These are phyloP conservation scores for Coemansia sp. DNA, from an alignment of 192 early-diverging fungal species.

Conservation along the genomic window DNA sequence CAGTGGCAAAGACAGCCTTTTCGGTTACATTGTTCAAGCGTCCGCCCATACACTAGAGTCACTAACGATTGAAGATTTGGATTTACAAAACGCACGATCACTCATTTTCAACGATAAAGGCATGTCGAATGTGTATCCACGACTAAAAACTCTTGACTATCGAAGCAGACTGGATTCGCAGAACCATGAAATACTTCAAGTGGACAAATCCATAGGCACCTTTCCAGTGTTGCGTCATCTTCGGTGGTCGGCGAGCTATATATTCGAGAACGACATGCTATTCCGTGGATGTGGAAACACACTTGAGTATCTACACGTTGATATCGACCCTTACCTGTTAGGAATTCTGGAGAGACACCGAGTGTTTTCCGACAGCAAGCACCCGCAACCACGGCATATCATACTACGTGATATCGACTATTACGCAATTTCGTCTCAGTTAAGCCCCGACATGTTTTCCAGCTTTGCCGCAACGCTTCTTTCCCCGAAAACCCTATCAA, in stretches of 20 bases:
- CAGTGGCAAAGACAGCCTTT: background rate
- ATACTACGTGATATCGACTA: background rate
- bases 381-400: background rate
- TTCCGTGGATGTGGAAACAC: background rate
- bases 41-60: background rate
- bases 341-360: background rate
- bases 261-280: background rate
- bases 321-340: background rate
- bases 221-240: background rate
- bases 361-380: background rate
- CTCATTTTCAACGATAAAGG: background rate
- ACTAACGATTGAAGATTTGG: background rate
- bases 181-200: background rate
- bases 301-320: background rate
- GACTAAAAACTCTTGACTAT: background rate
- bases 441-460: background rate
- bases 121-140: background rate
- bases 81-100: background rate
- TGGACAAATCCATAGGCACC: background rate
- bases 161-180: background rate
- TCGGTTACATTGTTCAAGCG: background rate
- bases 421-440: background rate
- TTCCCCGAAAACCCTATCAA: background rate
- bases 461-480: background rate
- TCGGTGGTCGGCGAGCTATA: background rate